These are phyloP conservation scores for Lachancea nothofagi DNA, from an alignment of 805 yeast genomes.

Conservation along the genomic window DNA sequence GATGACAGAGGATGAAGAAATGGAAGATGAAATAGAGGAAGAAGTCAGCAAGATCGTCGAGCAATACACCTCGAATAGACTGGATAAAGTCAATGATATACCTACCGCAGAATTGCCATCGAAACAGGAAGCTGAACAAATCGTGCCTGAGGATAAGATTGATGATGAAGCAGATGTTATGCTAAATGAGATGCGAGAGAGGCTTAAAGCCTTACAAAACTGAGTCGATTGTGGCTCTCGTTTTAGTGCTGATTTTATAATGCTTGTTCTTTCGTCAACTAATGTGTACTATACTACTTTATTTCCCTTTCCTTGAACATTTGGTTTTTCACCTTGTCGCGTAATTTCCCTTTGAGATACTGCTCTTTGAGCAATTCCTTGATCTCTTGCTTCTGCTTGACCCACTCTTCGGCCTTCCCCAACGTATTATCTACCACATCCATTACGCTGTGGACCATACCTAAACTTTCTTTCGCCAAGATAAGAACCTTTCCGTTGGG, in stretches of 20 bases:
- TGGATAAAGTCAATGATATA: slow-evolving; percentile 33
- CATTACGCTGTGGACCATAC: slow-evolving; percentile 78
- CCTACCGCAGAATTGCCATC: slow-evolving; percentile 31
- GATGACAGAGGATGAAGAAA: slow-evolving; percentile 55
- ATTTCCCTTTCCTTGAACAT: slow-evolving; percentile 24
- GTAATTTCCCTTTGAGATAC: slow-evolving; percentile 17
- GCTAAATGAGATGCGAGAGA: slow-evolving; percentile 80
- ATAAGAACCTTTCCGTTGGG: slow-evolving; percentile 69
- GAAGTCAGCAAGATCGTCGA: slow-evolving; percentile 59
- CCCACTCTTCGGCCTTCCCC: slow-evolving; percentile 83
- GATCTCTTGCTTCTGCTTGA: slow-evolving; percentile 41
- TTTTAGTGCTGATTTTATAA: not conserved
- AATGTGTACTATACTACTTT: slow-evolving; percentile 8
- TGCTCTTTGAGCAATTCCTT: slow-evolving; percentile 28
- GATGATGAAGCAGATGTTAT: slow-evolving; percentile 69
- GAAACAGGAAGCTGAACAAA: slow-evolving; percentile 30
- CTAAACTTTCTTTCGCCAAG: slow-evolving; percentile 83
- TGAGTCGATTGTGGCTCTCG: no score
- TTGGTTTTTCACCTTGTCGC: slow-evolving; percentile 21
- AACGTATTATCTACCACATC: slow-evolving; percentile 80
- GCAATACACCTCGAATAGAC: slow-evolving; percentile 40
- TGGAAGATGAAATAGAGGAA: slow-evolving; percentile 59
- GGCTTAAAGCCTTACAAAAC: slow-evolving; percentile 77
- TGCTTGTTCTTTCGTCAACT: not conserved
- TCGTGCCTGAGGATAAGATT: slow-evolving; percentile 39